A percentile compares a stretch with the other conserved stretches of the same genome.
These are phyloP conservation scores for Colletotrichum filicis DNA, from an alignment of 2,329 filamentous ascomycete species.

Conservation along the genomic window DNA sequence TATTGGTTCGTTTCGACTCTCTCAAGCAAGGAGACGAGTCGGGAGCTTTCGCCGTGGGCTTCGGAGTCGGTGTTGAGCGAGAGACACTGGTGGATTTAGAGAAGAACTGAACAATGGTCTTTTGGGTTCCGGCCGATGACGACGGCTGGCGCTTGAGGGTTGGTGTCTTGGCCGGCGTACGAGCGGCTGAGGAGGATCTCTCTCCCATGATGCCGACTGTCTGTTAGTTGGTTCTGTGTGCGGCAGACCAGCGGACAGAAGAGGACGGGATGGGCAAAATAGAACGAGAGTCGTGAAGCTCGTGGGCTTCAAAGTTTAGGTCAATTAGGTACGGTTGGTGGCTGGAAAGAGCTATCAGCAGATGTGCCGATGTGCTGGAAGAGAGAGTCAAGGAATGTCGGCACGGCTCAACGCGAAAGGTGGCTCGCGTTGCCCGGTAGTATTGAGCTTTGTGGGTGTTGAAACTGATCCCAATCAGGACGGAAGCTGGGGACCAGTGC, in stretches of 20 bases:
- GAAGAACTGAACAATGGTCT: constrained; percentile 57
- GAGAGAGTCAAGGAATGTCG: neutral
- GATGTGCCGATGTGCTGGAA: neutral
- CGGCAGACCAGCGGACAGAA: neutral
- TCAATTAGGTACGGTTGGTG: neutral
- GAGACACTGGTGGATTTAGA: constrained; percentile 50
- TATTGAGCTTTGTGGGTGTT: neutral
- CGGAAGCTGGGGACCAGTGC: neutral
- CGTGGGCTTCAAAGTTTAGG: neutral
- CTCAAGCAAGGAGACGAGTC: constrained; percentile 49
- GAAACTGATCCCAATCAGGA: neutral
- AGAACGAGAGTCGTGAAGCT: neutral
- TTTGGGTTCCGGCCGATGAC: constrained; percentile 47
- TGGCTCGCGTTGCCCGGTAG: neutral
- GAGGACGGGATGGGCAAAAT: neutral
- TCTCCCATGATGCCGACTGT: constrained; percentile 18
- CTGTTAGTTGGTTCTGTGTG: neutral
- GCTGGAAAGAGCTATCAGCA: neutral
- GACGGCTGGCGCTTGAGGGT: constrained; percentile 38
- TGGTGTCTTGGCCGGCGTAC: constrained; percentile 49
- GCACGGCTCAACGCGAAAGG: neutral
- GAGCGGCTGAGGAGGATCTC: constrained; percentile 41
- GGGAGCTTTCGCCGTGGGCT: constrained; percentile 44
- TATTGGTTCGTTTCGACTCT: constrained; percentile 57
- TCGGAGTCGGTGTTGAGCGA: constrained; percentile 47